Base-by-base conservation (phyloP, 371 early-diverging fungal species). In the Rhizopus microsporus region DNA sequence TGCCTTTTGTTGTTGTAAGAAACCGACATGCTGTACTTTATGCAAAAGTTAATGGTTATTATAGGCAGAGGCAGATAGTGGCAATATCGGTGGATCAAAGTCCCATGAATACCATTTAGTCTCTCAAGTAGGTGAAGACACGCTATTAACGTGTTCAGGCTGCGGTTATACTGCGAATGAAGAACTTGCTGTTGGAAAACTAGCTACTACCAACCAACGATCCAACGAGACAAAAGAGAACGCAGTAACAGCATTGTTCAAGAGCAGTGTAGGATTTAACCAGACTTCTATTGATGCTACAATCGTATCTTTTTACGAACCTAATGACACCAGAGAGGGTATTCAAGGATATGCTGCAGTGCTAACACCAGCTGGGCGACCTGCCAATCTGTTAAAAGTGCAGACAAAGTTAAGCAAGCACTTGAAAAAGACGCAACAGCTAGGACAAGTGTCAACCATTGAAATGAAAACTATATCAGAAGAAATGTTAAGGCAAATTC, bases 31-130 rank as follows among this genome's bases (percentile, higher is more conserved):
- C 2, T 23, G n/a, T 37, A 17, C 33, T 40, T n/a, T 13, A 42
- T 12, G 38, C 16, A 38, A 32, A 30, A 4, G 15, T 6, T 5
- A 16, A 13, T 8, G 12, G 29, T 30, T 6, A 47, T 8, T 9
- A 31, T 60, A 84, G 78, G 94, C 93, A 4, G 91, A 93, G 45
- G 96, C 96, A 0, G 96, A 95, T 59, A 88, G 91, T 34, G 96
- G 96, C 3, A 90, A 89, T 54, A 95, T 95, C 67, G 94, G 96
- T 58, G 96, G 96, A 9, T 81, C 84, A 9, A 71, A 81, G 56
- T 94, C 95, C 0, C 93, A 95, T 60, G 96, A 95, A 70, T 95
- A 90, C 64, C 96, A 94, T 65, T 77, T 93, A 53, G 67, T 88
- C 10, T 88, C 90, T 10, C 60, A 64, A 56, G 87, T 79, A 3